These are phyloP conservation scores for Mucor saturninus DNA, from an alignment of 371 early-diverging fungal species.

Conservation along the genomic window DNA sequence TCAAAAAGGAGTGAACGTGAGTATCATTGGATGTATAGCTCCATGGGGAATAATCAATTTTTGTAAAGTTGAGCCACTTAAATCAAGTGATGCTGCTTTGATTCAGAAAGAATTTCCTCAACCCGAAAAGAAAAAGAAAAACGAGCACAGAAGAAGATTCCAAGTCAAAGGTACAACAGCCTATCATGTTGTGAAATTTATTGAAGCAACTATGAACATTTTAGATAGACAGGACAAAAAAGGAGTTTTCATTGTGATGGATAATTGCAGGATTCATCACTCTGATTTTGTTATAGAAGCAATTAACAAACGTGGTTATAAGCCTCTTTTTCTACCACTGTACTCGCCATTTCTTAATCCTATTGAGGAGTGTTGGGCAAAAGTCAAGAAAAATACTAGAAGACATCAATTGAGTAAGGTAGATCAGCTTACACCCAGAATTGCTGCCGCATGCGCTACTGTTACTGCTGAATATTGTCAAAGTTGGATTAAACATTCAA, in stretches of 20 bases:
- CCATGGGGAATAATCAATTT: slow-evolving; percentile 8
- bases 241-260: slow-evolving; percentile 19
- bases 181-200: slow-evolving; percentile 14
- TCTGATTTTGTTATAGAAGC: too few species aligned
- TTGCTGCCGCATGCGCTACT: slow-evolving; percentile 17
- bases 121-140: slow-evolving; percentile 15
- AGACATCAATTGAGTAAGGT: slow-evolving; percentile 15
- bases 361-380: slow-evolving; percentile 21
- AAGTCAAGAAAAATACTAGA: slow-evolving; percentile 14
- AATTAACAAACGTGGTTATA: too few species aligned
- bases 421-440: slow-evolving; percentile 17
- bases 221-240: slow-evolving; percentile 19
- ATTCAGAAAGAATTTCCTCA: slow-evolving; percentile 20
- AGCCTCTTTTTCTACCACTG: too few species aligned
- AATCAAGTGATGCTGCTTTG: slow-evolving; percentile 7
- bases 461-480: slow-evolving; percentile 13
- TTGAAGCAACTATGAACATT: slow-evolving; percentile 8
- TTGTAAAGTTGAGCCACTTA: slow-evolving; percentile 14
- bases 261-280: slow-evolving; percentile 18
- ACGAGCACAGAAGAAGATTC: slow-evolving; percentile 3
- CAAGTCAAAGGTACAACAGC: slow-evolving; percentile 18
- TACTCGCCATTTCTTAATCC: slow-evolving; percentile 21
- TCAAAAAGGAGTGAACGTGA: slow-evolving; percentile 12
- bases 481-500: slow-evolving; percentile 13
- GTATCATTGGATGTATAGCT: slow-evolving; percentile 10